A percentile compares a stretch with the other conserved stretches of the same genome.
phyloP scores from a whole-genome alignment of 768 basidiomycete species.

The Mycena amicta region DNA sequence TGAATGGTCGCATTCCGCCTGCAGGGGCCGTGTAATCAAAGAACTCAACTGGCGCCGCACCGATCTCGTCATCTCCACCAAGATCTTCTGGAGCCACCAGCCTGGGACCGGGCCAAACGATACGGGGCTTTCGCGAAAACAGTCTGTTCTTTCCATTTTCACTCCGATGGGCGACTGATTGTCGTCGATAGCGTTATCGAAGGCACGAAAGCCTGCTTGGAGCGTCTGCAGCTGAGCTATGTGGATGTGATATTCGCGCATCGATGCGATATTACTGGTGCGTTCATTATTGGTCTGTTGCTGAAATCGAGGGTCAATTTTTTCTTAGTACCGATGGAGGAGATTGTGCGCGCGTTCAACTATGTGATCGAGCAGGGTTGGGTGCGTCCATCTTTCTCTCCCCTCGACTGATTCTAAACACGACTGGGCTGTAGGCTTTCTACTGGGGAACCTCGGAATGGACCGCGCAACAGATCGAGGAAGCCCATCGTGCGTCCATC shows the following conservation, averaged over 20 bases:
- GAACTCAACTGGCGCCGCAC: conserved; percentile 67
- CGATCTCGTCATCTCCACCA: conserved; percentile 78
- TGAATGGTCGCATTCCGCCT: neutral
- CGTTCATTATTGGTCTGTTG: conserved; percentile 10
- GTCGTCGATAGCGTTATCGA: conserved; percentile 61
- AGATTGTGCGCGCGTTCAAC: conserved; percentile 82
- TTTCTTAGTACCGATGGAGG: conserved; percentile 67
- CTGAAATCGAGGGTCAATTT: neutral
- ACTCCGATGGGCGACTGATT: neutral
- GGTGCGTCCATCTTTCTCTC: too few relatives aligned
- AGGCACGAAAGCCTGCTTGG: conserved; percentile 67
- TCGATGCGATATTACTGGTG: conserved; percentile 59
- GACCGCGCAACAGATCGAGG: conserved; percentile 70
- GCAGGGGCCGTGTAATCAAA: conserved; percentile 70
- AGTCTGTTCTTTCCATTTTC: conserved; percentile 39
- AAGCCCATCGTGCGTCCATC: conserved; percentile 55
- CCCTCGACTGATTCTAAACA: too few relatives aligned
- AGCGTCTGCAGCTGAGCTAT: conserved; percentile 73
- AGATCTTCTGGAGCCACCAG: conserved; percentile 69
- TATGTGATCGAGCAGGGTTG: conserved; percentile 74
- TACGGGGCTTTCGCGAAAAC: conserved; percentile 57
- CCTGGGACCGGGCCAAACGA: conserved; percentile 59
- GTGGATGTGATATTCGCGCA: conserved; percentile 77
- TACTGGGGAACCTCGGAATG: conserved; percentile 84
- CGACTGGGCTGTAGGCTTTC: too few relatives aligned